phyloP scores from a whole-genome alignment of 306 rosid genomes.

The Quercus mongolica region DNA sequence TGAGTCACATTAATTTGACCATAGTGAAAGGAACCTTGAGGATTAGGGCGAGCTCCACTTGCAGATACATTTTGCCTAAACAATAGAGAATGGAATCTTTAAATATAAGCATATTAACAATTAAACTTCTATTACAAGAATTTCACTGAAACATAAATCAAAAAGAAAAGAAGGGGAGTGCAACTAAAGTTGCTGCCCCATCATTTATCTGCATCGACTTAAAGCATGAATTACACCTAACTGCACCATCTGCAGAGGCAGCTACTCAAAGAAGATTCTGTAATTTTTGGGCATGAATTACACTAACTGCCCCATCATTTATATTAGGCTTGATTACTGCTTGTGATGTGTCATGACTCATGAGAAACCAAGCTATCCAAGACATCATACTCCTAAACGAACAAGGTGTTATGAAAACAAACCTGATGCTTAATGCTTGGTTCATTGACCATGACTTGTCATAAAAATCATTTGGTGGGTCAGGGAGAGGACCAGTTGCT shows the following conservation, averaged over 20 bases:
- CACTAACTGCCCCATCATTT: not conserved
- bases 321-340: not conserved
- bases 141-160: not conserved
- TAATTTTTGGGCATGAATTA: not conserved
- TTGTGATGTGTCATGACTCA: not conserved
- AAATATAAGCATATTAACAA: not conserved
- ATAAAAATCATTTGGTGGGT: slow-evolving; percentile 65
- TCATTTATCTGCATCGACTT: not conserved
- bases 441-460: slow-evolving; percentile 59
- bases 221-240: not conserved
- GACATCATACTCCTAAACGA: not conserved
- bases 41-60: slow-evolving; percentile 97
- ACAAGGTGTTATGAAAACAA: slow-evolving; percentile 21
- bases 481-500: slow-evolving; percentile 79
- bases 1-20: slow-evolving; percentile 82
- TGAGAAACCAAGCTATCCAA: not conserved
- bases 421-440: slow-evolving; percentile 86
- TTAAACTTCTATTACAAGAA: not conserved
- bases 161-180: not conserved
- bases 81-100: slow-evolving; percentile 11
- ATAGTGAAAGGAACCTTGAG: slow-evolving; percentile 85
- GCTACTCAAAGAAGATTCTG: not conserved
- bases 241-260: not conserved
- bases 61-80: slow-evolving; percentile 76
- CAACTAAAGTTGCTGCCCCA: not conserved